Evolutionary conservation across 2,329 filamentous ascomycete genomes (phyloP), one percentile per base, ranked within the genome.

Genomic region (Talaromyces sp.): DNA sequence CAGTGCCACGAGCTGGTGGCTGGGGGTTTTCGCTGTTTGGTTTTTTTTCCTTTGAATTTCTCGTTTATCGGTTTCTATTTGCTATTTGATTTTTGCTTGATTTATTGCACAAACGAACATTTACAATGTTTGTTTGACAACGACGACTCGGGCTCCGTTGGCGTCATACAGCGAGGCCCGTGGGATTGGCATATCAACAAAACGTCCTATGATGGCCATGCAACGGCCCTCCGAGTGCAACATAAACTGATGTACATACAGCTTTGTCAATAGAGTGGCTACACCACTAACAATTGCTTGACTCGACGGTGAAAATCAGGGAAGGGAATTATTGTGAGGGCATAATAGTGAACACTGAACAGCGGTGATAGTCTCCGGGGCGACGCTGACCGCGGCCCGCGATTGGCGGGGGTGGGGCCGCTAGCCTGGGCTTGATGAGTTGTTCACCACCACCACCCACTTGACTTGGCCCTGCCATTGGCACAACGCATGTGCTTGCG

Each of bases 361-460:
- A 24, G 43, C 43, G 43, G 43, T 46, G 43, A 46, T 46, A 24
- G 59, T 61, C 59, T 57, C 59, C 59, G 48, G 46, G 59, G 50
- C 54, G 59, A 61, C 59, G 19, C 48, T 29, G 27, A 26, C 48
- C 26, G 55, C 50, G 12, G 24, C 50, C 38, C 59, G 31, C 56
- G 57, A 61, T 61, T 61, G 59, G 59, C 31, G 55, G 51, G 21
- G 43, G 59, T 52, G 59, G 59, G 43, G 14, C 55, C 59, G 51
- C 59, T 61, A 61, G 59, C 52, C 41, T 56, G 51, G 59, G n/a
- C 29, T 48, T 58, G 59, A 61, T 61, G 59, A 61, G 59, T 61
- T 61, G 59, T 61, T 51, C 59, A 61, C 35, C 48, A 52, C 48
- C 48, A 29, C 26, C 10, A 12, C 48, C 48, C 48, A 12, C 24